A percentile compares a stretch with the other conserved stretches of the same genome.
Conservation (phyloP, 768 basidiomycete genomes). For the Lentinula guzmanii region DNA sequence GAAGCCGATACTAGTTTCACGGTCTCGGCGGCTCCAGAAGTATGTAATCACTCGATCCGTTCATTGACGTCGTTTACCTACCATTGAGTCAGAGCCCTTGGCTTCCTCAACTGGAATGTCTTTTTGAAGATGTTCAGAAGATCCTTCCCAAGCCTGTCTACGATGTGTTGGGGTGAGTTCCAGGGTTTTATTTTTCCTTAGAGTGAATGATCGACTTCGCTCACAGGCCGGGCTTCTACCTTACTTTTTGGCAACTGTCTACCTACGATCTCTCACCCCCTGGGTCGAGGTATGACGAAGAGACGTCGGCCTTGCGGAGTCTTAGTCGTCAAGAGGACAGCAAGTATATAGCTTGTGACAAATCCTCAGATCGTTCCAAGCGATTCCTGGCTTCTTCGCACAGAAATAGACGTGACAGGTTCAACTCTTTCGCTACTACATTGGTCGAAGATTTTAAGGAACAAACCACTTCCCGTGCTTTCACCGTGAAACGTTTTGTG, state of each 20-base stretch:
- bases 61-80: background rate
- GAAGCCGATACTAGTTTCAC: constrained; percentile 39
- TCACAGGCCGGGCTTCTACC: constrained; percentile 81
- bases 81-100: constrained; percentile 56
- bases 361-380: constrained; percentile 60
- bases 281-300: constrained; percentile 70
- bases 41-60: constrained; percentile 16
- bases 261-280: constrained; percentile 87
- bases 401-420: constrained; percentile 59
- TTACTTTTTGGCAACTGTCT: constrained; percentile 96
- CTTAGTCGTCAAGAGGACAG: constrained; percentile 66
- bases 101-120: constrained; percentile 64
- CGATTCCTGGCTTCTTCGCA: constrained; percentile 52
- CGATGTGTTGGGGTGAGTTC: constrained; percentile 66
- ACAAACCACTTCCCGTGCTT: constrained; percentile 64
- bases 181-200: background rate
- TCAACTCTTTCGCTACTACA: constrained; percentile 50
- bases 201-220: background rate
- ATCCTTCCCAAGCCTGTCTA: constrained; percentile 62
- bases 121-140: constrained; percentile 73
- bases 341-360: constrained; percentile 59
- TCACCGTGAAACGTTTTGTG: constrained; percentile 69
- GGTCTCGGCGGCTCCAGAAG: constrained; percentile 28
- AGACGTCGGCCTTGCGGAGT: constrained; percentile 52
- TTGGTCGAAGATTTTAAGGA: constrained; percentile 71